A percentile compares a stretch with the other conserved stretches of the same genome.
Conservation (phyloP, 2,329 filamentous ascomycete genomes). For the Hypoxylon rubiginosum region DNA sequence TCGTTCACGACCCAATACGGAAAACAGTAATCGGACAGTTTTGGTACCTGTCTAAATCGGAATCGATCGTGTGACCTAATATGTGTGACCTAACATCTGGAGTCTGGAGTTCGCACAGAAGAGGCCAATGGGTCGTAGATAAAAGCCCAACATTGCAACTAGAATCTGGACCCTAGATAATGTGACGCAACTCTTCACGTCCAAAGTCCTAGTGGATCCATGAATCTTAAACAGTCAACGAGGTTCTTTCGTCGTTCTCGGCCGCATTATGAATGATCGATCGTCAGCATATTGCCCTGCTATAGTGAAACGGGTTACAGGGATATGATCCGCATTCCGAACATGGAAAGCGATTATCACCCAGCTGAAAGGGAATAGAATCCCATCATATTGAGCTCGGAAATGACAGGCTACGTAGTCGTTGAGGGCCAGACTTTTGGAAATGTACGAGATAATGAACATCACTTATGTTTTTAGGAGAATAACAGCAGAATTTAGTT, state of each 20-base stretch:
- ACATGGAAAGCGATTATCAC: conserved; percentile 1
- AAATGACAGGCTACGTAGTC: no score
- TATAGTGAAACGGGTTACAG: background rate
- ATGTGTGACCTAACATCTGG: background rate
- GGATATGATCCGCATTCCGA: conserved; percentile 8
- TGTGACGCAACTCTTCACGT: conserved; percentile 11
- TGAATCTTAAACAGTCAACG: conserved; percentile 21
- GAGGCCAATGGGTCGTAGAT: no score
- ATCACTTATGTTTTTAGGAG: background rate
- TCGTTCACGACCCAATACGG: conserved; percentile 6
- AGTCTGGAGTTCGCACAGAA: background rate
- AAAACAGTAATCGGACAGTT: conserved; percentile 3
- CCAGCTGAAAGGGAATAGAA: background rate
- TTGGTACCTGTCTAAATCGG: conserved; percentile 10
- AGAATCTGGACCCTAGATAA: conserved; percentile 13
- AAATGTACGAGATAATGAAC: no score
- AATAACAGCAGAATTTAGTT: background rate
- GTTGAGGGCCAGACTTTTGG: no score
- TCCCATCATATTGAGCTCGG: background rate
- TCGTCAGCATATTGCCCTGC: conserved; percentile 6
- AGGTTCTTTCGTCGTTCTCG: conserved; percentile 17
- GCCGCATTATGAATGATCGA: conserved; percentile 28
- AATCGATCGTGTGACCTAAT: background rate
- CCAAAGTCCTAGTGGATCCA: background rate
- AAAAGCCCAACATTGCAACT: conserved; percentile 12